Base-by-base conservation (phyloP, 371 early-diverging fungal species). In the Batkoa obscura region DNA sequence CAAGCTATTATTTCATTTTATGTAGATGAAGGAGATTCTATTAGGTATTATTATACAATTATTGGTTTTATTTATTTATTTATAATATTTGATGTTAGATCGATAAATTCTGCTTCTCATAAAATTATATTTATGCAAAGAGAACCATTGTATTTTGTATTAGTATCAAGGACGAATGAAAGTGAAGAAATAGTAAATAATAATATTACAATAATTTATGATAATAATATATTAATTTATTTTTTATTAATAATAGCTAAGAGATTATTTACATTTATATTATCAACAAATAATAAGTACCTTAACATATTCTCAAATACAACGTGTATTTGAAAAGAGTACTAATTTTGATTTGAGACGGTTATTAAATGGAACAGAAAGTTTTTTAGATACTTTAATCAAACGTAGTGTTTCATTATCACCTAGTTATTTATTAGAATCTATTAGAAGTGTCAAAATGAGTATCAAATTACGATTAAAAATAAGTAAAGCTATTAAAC, bases 1-100 rank as follows among this genome's bases (percentile, higher is more conserved):
- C 94, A 94, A 60, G 90, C 94, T 0, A 78, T 94, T 38, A 76
- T 92, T 34, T 84, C 91, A 8, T 85, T 87, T 60, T 87, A 88
- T 65, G 72, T 74, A 51, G 85, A 81, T 56, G 79, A 85, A 39
- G 81, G 84, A 58, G 93, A 94, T 62, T 68, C 81, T 1, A 23
- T 53, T n/a, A 39, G 50, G 38, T 33, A 47, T 23, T 15, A 2
- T 43, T 45, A 38, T 17, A 33, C n/a, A 31, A 38, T 32, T 1
- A 38, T 15, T 51, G 42, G 0, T 35, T 47, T 41, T 32, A 2
- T 56, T 57, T n/a, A n/a, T n/a, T n/a, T n/a, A n/a, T n/a, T n/a
- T n/a, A n/a, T 48, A 59, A 15, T 13, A 34, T 41, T 41, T 13
- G 9, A 38, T 30, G 12, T 13, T 61, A 78, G 81, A 57, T 80